These are phyloP conservation scores for Hypoxylon cercidicola DNA, from an alignment of 495 filamentous ascomycete genomes.

Conservation along the genomic window DNA sequence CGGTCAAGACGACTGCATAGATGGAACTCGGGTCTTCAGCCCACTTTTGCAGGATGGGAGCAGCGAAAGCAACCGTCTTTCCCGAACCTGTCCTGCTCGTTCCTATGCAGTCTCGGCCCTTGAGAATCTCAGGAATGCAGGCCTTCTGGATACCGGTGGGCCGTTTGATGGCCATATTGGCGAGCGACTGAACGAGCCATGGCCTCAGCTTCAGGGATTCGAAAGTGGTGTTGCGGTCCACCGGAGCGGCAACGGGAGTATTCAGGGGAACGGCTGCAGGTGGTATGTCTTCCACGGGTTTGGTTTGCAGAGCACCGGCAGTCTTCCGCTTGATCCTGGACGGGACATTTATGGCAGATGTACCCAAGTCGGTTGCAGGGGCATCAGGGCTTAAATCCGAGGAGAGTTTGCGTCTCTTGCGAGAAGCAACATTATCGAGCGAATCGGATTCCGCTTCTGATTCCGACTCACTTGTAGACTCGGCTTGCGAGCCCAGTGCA, in stretches of 20 bases:
- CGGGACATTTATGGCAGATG: slow-evolving; percentile 53
- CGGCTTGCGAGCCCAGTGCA: slow-evolving; percentile 14
- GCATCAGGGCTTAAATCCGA: slow-evolving; percentile 29
- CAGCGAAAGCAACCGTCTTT: slow-evolving; percentile 97
- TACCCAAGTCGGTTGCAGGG: slow-evolving; percentile 16
- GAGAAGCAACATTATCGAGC: slow-evolving; percentile 56
- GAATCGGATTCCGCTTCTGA: slow-evolving; percentile 53
- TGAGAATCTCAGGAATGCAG: slow-evolving; percentile 89
- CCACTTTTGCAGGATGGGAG: slow-evolving; percentile 93
- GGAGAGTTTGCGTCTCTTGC: slow-evolving; percentile 61
- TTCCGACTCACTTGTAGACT: slow-evolving; percentile 21
- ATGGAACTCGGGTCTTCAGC: slow-evolving; percentile 90
- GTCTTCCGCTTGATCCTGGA: slow-evolving; percentile 59
- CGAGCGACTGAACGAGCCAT: slow-evolving; percentile 89
- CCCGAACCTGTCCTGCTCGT: slow-evolving; percentile 96
- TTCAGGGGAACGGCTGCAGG: slow-evolving; percentile 38
- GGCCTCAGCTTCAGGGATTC: slow-evolving; percentile 77
- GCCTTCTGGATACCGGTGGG: slow-evolving; percentile 93
- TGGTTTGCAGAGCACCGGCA: slow-evolving; percentile 27
- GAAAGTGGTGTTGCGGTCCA: slow-evolving; percentile 72
- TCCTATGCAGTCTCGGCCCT: slow-evolving; percentile 92
- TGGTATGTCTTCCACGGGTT: slow-evolving; percentile 10
- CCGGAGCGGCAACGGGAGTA: slow-evolving; percentile 45
- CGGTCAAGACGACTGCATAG: slow-evolving; percentile 88
- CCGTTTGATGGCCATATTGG: slow-evolving; percentile 85